phyloP scores from a whole-genome alignment of 345 rosid species.

The Reutealis trisperma region DNA sequence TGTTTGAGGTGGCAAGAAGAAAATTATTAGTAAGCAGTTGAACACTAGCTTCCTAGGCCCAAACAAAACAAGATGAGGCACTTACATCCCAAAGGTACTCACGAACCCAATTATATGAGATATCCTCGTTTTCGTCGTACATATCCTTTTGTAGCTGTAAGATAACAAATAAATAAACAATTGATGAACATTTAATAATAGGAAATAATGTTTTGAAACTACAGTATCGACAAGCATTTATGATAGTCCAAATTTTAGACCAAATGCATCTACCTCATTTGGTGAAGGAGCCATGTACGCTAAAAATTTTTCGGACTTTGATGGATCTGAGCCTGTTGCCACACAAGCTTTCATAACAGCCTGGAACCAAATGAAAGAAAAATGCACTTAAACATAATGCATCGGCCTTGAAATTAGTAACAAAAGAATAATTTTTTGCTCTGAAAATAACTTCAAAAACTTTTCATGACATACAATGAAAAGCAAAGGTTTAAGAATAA shows the following conservation, averaged over 20 bases:
- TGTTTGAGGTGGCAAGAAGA: slow-evolving; percentile 32
- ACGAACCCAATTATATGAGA: slow-evolving; percentile 82
- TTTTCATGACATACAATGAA: background rate
- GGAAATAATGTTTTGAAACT: slow-evolving; percentile 3
- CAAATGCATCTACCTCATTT: slow-evolving; percentile 63
- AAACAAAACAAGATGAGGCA: slow-evolving; percentile 12
- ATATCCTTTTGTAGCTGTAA: slow-evolving; percentile 76
- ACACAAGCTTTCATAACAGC: slow-evolving; percentile 91
- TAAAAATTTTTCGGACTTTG: slow-evolving; percentile 78
- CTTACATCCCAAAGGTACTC: slow-evolving; percentile 97
- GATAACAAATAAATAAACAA: background rate
- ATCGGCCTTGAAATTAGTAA: background rate
- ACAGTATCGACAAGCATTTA: background rate
- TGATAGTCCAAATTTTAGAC: background rate
- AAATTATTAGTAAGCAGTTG: slow-evolving; percentile 13
- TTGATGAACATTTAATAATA: background rate
- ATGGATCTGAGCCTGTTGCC: slow-evolving; percentile 65
- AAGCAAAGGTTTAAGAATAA: background rate
- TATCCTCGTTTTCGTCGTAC: slow-evolving; percentile 74
- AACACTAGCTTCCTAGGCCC: background rate
- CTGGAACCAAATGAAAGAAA: slow-evolving; percentile 39
- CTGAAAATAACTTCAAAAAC: background rate
- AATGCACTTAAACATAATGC: background rate
- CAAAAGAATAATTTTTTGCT: background rate
- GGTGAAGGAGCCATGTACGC: slow-evolving; percentile 87